Evolutionary conservation across 768 basidiomycete species (phyloP).

Genomic region (Auricularia auricula-judae): DNA sequence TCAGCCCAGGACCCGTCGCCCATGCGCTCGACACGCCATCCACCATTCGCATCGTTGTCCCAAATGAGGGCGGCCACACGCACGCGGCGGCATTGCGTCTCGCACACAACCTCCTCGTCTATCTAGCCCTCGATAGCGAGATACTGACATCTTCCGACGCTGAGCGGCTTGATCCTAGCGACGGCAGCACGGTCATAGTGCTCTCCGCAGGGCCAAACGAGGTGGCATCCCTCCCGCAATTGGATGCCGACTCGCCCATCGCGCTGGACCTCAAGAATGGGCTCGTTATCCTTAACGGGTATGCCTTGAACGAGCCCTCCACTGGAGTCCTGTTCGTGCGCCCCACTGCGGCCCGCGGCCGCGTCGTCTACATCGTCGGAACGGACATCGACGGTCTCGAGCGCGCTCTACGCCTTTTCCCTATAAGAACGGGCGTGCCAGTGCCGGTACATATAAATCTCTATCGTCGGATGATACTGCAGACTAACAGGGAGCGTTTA

Average conservation of each 20-base stretch:
- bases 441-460: constrained; percentile 28
- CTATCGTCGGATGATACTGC: neutral
- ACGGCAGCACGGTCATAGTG: constrained; percentile 44
- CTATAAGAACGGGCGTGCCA: constrained; percentile 69
- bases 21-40: constrained; percentile 44
- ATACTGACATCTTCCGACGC: constrained; percentile 39
- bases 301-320: constrained; percentile 11
- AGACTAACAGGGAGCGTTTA: neutral
- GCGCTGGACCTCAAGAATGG: constrained; percentile 8
- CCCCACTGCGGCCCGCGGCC: constrained; percentile 25
- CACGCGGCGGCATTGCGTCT: constrained; percentile 52
- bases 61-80: constrained; percentile 25
- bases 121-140: constrained; percentile 58
- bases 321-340: constrained; percentile 52
- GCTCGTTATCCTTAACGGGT: constrained; percentile 10
- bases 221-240: constrained; percentile 17
- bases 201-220: constrained; percentile 34
- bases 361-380: constrained; percentile 48
- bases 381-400: constrained; percentile 52
- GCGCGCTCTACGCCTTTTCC: constrained; percentile 60
- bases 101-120: constrained; percentile 53
- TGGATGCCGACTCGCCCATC: constrained; percentile 16
- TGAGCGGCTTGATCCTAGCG: constrained; percentile 14
- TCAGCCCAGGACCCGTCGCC: constrained; percentile 47
- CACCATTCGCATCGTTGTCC: constrained; percentile 48